Evolutionary conservation across 2,329 filamentous ascomycete species (phyloP).

Genomic region (Microsporum ferrugineum): DNA sequence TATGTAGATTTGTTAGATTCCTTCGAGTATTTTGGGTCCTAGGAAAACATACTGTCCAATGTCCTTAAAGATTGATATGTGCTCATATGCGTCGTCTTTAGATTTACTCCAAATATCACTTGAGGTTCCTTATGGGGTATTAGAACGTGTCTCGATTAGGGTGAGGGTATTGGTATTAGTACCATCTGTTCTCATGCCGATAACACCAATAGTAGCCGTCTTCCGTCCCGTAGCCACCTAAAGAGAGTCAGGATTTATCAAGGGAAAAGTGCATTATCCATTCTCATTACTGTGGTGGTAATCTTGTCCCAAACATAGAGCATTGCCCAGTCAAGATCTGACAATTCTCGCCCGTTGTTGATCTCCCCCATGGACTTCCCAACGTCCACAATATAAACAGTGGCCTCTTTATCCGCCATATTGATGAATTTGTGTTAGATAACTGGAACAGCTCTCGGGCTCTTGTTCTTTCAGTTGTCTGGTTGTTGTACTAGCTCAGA

Average conservation of each 20-base stretch:
- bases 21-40: slow-evolving; percentile 19
- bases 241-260: background rate
- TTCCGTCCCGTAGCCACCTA: slow-evolving; percentile 58
- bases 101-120: slow-evolving; percentile 48
- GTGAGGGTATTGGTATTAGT: slow-evolving; percentile 12
- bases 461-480: background rate
- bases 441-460: background rate
- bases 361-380: slow-evolving; percentile 70
- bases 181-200: slow-evolving; percentile 70
- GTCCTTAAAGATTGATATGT: slow-evolving; percentile 62
- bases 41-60: slow-evolving; percentile 49
- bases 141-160: slow-evolving; percentile 4
- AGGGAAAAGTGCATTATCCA: background rate
- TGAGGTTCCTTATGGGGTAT: slow-evolving; percentile 42
- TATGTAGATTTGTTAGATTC: slow-evolving; percentile 17
- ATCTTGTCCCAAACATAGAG: slow-evolving; percentile 93
- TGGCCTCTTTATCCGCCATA: slow-evolving; percentile 91
- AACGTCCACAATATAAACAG: slow-evolving; percentile 81
- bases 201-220: slow-evolving; percentile 62
- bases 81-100: slow-evolving; percentile 59
- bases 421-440: slow-evolving; percentile 13
- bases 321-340: slow-evolving; percentile 81
- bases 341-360: slow-evolving; percentile 58
- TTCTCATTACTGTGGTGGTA: slow-evolving; percentile 50
- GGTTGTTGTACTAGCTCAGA: background rate